Evolutionary conservation across 2,329 filamentous ascomycete genomes (phyloP), one percentile per base, ranked within the genome.

Genomic region (Blastomyces percursus): DNA sequence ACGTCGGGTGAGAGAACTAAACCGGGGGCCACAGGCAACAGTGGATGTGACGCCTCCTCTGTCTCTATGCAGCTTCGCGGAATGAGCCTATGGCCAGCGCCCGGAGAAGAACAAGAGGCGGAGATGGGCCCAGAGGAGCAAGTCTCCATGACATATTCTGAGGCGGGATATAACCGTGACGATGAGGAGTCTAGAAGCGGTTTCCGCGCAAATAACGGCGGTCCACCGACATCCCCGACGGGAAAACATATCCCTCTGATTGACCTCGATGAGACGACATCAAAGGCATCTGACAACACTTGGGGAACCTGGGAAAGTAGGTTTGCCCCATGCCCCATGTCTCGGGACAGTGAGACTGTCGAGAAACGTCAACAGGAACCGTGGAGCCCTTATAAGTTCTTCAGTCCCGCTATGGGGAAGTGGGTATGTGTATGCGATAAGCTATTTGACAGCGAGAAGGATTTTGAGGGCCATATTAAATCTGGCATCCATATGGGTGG

Each of bases 371-470:
- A 32, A 35, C 35, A 48, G 8, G 42, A 46, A 27, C 40, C n/a
- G 61, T 74, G 71, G 69, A 69, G 75, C 21, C 48, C 71, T 0
- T 68, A 67, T 21, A 68, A 67, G 9, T 76, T 72, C 66, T 72
- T 72, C 62, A 71, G 74, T 61, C 59, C 65, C 6, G 65, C 70
- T 21, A 64, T 64, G 9, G 69, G 70, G 3, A 62, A 66, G 35
- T 78, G 74, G 61, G 64, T 70, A 12, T 78, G 77, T 60, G 66
- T 70, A 7, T 78, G 76, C 52, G 67, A 69, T 21, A 67, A 65
- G 11, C 21, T 63, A 1, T 76, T 74, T 64, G 60, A 50, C 1
- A 67, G 55, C 6, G 35, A 65, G 6, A 62, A 67, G 6, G 68
- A 66, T 0, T 74, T 78, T 38, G 69, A 73, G 27, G 56, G 66